Base-by-base conservation (phyloP, 805 yeast species). In the Scheffersomyces amazonensis region DNA sequence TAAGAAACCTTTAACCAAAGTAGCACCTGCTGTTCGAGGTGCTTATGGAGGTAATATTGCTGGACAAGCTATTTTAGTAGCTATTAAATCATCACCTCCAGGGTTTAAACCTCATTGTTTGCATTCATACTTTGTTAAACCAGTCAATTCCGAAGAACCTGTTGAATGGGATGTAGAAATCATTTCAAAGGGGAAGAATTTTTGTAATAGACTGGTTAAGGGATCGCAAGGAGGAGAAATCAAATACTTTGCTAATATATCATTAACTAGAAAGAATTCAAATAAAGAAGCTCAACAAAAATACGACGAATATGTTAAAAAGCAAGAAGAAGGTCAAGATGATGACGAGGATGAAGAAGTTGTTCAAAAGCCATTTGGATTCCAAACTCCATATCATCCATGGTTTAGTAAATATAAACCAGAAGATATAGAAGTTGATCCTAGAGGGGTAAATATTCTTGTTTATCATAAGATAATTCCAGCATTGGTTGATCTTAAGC, bases 41-140 rank as follows among this genome's bases (percentile, higher is more conserved):
- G 65, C 47, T 1, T 64, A 49, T 34, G 69, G 69, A 2, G 71
- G 70, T 1, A 53, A 50, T 33, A 31, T 65, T 5, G 62, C 55
- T 9, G 69, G 61, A 12, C 71, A 65, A 45, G 66, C 69, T 3
- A 32, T 65, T 8, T 39, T 60, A 19, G 69, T 58, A 16, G 69
- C 66, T 4, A 52, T 63, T 17, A 37, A 44, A 23, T 43, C 60
- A 5, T 43, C 55, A 5, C 60, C 60, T 5, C 39, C 44, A 2
- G 69, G 60, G 1, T 65, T 57, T 40, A 46, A 46, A 18, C 71
- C 71, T 1, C 66, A 65, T 41, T 58, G 71, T 16, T 46, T 64
- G 39, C 63, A 64, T 46, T 53, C 70, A 11, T 54, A 49, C 39
- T 56, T 64, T 40, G 50, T 63, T 31, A 47, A 52, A 42, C 46